Evolutionary conservation across 2,329 filamentous ascomycete species (phyloP), one percentile per base, ranked within the genome.

Genomic region (Pseudogymnoascus sp.): DNA sequence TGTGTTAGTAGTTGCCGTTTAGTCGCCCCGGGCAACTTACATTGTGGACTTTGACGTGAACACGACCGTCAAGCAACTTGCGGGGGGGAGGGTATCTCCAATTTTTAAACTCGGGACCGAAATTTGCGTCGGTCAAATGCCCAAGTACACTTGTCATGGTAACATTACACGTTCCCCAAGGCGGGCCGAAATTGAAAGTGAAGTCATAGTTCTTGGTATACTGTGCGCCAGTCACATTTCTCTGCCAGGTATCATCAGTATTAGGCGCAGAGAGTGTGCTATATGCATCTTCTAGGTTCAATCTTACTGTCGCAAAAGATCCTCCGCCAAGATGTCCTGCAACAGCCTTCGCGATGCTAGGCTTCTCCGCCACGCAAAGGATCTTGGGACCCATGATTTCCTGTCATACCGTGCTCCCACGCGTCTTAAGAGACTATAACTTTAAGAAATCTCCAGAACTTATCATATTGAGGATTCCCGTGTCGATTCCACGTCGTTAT

Each of bases 191-290:
- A 74, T 91, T 87, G 77, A 95, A 99, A 54, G 88, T 83, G 73
- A 99, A 99, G 28, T 86, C 83, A 78, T 97, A 98, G 72, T 99
- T 99, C 75, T 97, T 98, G 75, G 96, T 88, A 77, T 87, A 98
- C 70, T 84, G 83, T 54, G 69, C 71, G 14, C 71, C 63, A 3
- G 16, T 60, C 57, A 71, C 72, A 60, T 68, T 69, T 60, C 61
- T 39, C 73, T 75, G 36, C 5, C 60, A 45, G 37, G 19, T 54
- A 25, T 6, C 11, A 45, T 61, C 65, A 67, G 62, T 57, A 28
- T 64, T 11, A 61, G 19, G 62, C 14, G 54, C 14, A 21, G 60
- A 19, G 54, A 60, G 14, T 25, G 41, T 21, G 37, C 62, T 23
- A 31, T 3, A 60, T 13, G 11, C 13, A 60, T 36, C 25, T 16